Conservation (phyloP, 176 grass and related monocot species). For the Triticum dicoccoides region DNA sequence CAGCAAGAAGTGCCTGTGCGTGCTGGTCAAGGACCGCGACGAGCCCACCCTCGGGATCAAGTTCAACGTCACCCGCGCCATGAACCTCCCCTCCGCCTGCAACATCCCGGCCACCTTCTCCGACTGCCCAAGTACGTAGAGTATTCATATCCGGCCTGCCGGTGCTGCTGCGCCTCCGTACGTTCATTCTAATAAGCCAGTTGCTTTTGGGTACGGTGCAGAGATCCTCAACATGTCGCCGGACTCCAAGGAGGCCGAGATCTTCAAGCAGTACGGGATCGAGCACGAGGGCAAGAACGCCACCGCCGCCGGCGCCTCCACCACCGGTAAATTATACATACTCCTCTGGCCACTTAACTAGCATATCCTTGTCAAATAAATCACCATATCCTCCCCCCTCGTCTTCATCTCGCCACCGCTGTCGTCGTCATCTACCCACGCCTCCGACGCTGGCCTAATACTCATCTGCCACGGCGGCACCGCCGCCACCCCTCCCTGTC, state of each 20-base stretch:
- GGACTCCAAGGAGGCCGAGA: slow-evolving; percentile 46
- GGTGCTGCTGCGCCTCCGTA: not conserved
- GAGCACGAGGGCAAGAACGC: slow-evolving; percentile 35
- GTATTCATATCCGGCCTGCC: not conserved
- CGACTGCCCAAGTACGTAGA: slow-evolving; percentile 61
- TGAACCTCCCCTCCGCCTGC: slow-evolving; percentile 55
- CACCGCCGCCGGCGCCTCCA: not conserved
- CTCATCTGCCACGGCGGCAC: no score
- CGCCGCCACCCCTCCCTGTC: no score
- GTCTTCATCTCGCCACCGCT: no score
- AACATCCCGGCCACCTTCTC: slow-evolving; percentile 39
- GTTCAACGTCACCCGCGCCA: slow-evolving; percentile 72
- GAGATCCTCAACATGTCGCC: slow-evolving; percentile 46
- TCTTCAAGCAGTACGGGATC: slow-evolving; percentile 52
- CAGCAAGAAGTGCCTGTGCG: slow-evolving; percentile 67
- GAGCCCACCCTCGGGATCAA: slow-evolving; percentile 65
- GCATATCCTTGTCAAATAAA: no score
- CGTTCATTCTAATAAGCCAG: not conserved
- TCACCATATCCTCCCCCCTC: no score
- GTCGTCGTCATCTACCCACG: no score
- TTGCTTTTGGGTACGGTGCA: not conserved
- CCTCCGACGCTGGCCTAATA: no score
- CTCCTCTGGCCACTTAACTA: no score
- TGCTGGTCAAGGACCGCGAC: slow-evolving; percentile 76
- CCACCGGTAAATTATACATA: not conserved